These are phyloP conservation scores for Globisporangium solare DNA, from an alignment of 352 stramenopile species.

Conservation along the genomic window DNA sequence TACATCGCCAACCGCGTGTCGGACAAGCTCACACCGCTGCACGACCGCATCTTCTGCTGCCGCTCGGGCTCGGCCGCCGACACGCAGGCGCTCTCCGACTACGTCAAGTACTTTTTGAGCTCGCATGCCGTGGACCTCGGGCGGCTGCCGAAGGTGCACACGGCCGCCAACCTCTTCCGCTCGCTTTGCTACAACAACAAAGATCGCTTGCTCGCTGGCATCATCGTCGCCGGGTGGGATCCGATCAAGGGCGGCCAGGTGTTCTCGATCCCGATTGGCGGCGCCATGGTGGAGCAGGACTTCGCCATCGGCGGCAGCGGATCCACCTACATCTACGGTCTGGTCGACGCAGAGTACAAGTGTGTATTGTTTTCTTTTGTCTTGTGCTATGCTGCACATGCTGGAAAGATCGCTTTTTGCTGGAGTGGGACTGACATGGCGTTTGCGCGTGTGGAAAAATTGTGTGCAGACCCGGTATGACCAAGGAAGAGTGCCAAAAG, in stretches of 20 bases:
- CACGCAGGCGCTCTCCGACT: conserved; percentile 91
- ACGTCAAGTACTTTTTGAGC: conserved; percentile 76
- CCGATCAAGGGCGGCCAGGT: conserved; percentile 94
- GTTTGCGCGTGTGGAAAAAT: background rate
- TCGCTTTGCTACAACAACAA: conserved; percentile 99
- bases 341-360: conserved; percentile 94
- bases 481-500: conserved; percentile 91
- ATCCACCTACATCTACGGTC: conserved; percentile 97
- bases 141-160: conserved; percentile 93
- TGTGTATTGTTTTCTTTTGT: conserved; percentile 19
- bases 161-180: conserved; percentile 96
- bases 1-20: conserved; percentile 98
- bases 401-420: background rate
- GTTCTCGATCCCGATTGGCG: conserved; percentile 95
- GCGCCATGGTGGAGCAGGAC: conserved; percentile 95
- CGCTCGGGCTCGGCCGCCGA: conserved; percentile 96
- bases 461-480: conserved; percentile 88
- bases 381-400: no score
- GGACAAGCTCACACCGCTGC: conserved; percentile 97
- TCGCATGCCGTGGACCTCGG: conserved; percentile 85
- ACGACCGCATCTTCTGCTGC: conserved; percentile 98
- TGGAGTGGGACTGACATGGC: conserved; percentile 7
- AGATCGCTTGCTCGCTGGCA: conserved; percentile 91
- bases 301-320: conserved; percentile 97
- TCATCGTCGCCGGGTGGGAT: conserved; percentile 98